Evolutionary conservation across 1,284 basidiomycete genomes (phyloP).

Genomic region (Ustilago lituana): DNA sequence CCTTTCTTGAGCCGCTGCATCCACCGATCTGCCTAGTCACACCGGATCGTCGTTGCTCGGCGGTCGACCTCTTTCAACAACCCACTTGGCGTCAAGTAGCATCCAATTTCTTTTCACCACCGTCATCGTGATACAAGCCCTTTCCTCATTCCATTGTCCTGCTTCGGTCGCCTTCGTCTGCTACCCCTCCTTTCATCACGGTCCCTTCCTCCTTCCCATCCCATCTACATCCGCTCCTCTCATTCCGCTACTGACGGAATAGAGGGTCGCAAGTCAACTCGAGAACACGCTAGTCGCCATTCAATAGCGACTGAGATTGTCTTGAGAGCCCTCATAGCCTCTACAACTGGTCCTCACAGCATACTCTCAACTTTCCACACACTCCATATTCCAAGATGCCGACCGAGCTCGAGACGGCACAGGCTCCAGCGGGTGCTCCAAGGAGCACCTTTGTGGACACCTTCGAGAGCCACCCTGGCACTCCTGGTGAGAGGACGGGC

Average conservation of each 20-base stretch:
- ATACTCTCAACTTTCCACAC: neutral
- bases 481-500: slow-evolving; percentile 57
- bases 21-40: too few species aligned
- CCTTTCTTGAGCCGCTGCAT: too few species aligned
- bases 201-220: slow-evolving; percentile 6
- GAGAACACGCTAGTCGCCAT: neutral
- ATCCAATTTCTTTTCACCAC: too few species aligned
- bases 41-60: too few species aligned
- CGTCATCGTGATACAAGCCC: too few species aligned
- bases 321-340: neutral
- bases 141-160: too few species aligned
- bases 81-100: too few species aligned
- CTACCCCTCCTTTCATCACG: neutral
- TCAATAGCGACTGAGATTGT: neutral
- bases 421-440: slow-evolving; percentile 48
- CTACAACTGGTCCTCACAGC: slow-evolving; percentile 1
- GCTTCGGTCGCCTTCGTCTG: too few species aligned
- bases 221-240: slow-evolving; percentile 1
- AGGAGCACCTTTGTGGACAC: slow-evolving; percentile 60
- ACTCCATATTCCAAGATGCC: slow-evolving; percentile 27
- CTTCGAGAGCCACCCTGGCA: slow-evolving; percentile 60
- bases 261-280: slow-evolving; percentile 10
- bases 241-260: slow-evolving; percentile 16
- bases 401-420: slow-evolving; percentile 46
- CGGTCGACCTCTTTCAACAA: too few species aligned